Conservation (phyloP, 2,329 filamentous ascomycete species). For the Cercospora sp. region DNA sequence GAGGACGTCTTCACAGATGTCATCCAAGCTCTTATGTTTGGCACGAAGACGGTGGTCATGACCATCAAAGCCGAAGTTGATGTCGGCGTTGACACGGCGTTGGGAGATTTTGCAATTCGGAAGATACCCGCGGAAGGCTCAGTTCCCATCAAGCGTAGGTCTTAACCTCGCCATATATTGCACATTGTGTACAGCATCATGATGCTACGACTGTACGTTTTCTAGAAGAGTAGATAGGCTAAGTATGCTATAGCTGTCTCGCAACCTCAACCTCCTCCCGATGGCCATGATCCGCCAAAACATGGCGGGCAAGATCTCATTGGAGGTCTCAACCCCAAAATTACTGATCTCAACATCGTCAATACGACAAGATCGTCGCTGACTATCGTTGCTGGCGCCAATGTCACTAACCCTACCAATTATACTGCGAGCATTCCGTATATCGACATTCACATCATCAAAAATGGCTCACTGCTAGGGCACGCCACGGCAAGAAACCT, state of each 20-base stretch:
- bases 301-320: slow-evolving; percentile 18
- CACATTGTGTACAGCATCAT: slow-evolving; percentile 19
- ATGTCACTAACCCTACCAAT: slow-evolving; percentile 85
- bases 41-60: slow-evolving; percentile 66
- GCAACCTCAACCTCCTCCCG: slow-evolving; percentile 19
- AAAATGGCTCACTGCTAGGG: slow-evolving; percentile 72
- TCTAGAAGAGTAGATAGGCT: slow-evolving; percentile 30
- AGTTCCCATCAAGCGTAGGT: slow-evolving; percentile 93
- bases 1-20: slow-evolving; percentile 76
- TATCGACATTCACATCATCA: slow-evolving; percentile 54
- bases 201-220: slow-evolving; percentile 12
- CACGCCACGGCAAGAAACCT: slow-evolving; percentile 69
- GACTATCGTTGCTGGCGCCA: slow-evolving; percentile 69
- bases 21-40: slow-evolving; percentile 77
- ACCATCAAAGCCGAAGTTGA: slow-evolving; percentile 78
- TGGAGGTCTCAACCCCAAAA: slow-evolving; percentile 55
- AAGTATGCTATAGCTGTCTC: slow-evolving; percentile 29
- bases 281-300: slow-evolving; percentile 16
- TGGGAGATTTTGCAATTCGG: slow-evolving; percentile 79
- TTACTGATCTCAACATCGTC: slow-evolving; percentile 70
- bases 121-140: slow-evolving; percentile 80
- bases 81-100: slow-evolving; percentile 74
- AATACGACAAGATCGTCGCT: slow-evolving; percentile 72
- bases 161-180: slow-evolving; percentile 23
- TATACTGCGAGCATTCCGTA: slow-evolving; percentile 84